Percentiles rank a stretch among this genome's conserved stretches.
These are phyloP conservation scores for Aspergillus chevalieri DNA, from an alignment of 2,329 filamentous ascomycete genomes.

Conservation along the genomic window DNA sequence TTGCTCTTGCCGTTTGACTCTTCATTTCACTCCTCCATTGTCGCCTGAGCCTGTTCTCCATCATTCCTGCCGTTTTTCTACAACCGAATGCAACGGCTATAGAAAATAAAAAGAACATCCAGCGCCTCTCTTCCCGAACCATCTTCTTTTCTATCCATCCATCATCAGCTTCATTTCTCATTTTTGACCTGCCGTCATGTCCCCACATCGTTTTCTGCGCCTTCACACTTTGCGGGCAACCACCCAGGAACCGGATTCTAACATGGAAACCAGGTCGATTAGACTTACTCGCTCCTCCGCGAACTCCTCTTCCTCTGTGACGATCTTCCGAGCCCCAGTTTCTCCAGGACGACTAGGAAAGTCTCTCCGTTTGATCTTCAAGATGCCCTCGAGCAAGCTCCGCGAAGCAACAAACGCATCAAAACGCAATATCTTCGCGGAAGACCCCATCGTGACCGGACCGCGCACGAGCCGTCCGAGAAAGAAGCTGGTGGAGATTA, in stretches of 20 bases:
- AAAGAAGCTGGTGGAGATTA: constrained; percentile 40
- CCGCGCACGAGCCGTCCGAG: constrained; percentile 42
- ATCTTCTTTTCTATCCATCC: constrained; percentile 3
- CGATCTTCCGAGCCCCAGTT: constrained; percentile 30
- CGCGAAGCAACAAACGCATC: constrained; percentile 39
- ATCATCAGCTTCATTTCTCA: constrained; percentile 1
- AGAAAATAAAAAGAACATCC: neutral
- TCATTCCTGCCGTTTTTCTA: neutral
- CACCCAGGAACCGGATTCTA: constrained; percentile 25
- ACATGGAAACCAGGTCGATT: constrained; percentile 31
- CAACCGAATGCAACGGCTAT: neutral
- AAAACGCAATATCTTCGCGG: constrained; percentile 40
- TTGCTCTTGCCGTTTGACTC: neutral
- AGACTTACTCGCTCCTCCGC: constrained; percentile 28
- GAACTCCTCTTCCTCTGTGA: constrained; percentile 25
- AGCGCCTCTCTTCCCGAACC: neutral
- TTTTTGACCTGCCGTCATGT: constrained; percentile 19
- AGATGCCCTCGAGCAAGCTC: constrained; percentile 45
- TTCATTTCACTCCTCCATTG: neutral
- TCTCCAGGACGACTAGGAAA: constrained; percentile 31
- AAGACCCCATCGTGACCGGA: constrained; percentile 41
- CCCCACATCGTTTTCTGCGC: constrained; percentile 35
- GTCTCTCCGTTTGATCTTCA: constrained; percentile 44
- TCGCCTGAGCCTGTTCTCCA: neutral
- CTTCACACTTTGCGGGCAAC: constrained; percentile 26